Evolutionary conservation across 805 yeast genomes (phyloP), one percentile per base, ranked within the genome.

Genomic region (Saturnispora hagleri): DNA sequence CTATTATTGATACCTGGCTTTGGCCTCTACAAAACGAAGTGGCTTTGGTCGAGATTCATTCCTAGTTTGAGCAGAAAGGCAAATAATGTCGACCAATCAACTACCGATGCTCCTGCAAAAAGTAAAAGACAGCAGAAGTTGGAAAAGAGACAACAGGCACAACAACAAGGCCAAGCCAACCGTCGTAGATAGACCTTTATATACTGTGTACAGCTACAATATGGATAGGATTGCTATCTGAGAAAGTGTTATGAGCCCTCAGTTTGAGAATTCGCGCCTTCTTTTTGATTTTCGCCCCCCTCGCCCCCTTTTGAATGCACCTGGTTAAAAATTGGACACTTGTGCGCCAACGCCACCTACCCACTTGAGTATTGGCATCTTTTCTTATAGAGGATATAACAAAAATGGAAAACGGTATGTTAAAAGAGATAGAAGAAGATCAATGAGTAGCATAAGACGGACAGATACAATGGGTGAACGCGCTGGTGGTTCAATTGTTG

Each of bases 1-100:
- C 74, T 73, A 57, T 52, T 69, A n/a, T 62, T 69, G 46, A 71
- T 81, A 42, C 88, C 88, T 1, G 73, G 67, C 0, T 82, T 64
- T 63, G 79, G 80, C 3, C 62, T 60, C 5, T 79, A 71, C 67
- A 79, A 77, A 61, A 55, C 77, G 18, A 68, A 68, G 55, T 69
- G 74, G 1, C 55, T 76, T 34, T 67, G 51, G 51, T 43, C 47
- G 6, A 49, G 51, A 35, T 49, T 49, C 18, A 7, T 49, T 24
- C 51, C 51, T 33, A 43, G 50, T 20, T 20, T 47, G 5, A 43
- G 44, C 20, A 43, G 22, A 22, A 35, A 22, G 17, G 13, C 27
- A 28, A 24, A n/a, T 6, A 46, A 17, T 7, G 51, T 35, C 31
- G n/a, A 50, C 40, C 56, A 26, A 26, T 49, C 47, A 20, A 47